Evolutionary conservation across 805 yeast genomes (phyloP).

Genomic region (Kockiozyma suomiensis): DNA sequence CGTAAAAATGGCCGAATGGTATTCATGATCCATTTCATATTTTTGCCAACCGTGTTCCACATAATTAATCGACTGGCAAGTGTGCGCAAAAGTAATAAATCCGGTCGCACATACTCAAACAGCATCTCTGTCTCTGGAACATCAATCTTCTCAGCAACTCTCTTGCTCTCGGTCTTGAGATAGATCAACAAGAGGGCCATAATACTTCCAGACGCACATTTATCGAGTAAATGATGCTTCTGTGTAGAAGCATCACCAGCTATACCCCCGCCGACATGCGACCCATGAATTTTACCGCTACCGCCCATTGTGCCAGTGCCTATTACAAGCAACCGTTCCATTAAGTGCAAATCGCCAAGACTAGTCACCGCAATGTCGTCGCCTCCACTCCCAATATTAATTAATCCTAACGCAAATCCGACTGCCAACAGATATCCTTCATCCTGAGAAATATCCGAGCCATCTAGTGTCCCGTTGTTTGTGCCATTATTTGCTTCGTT

Average conservation of each 20-base stretch:
- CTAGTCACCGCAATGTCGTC: conserved; percentile 50
- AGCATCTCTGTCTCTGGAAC: conserved; percentile 62
- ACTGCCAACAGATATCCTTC: conserved; percentile 87
- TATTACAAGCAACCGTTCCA: conserved; percentile 59
- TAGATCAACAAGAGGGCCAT: conserved; percentile 75
- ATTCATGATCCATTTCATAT: conserved; percentile 57
- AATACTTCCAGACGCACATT: conserved; percentile 70
- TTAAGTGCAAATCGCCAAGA: conserved; percentile 62
- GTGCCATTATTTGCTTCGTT: neutral
- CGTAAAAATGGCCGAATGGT: conserved; percentile 57
- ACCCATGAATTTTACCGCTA: conserved; percentile 2
- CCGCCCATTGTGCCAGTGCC: conserved; percentile 49
- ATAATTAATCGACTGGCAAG: conserved; percentile 65
- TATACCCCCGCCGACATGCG: conserved; percentile 19
- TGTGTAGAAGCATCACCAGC: conserved; percentile 59
- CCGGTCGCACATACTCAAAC: conserved; percentile 77
- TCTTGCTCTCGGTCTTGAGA: conserved; percentile 62
- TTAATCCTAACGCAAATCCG: conserved; percentile 83
- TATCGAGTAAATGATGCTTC: conserved; percentile 59
- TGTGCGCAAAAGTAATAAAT: conserved; percentile 65
- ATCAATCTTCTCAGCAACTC: conserved; percentile 62
- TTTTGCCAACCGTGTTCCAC: conserved; percentile 66
- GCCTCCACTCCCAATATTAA: conserved; percentile 77
- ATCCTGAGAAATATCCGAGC: conserved; percentile 42
- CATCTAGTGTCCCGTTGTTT: conserved; percentile 31